Evolutionary conservation across 345 rosid genomes (phyloP), one percentile per base, ranked within the genome.

Genomic region (Citrus mangshanensis): DNA sequence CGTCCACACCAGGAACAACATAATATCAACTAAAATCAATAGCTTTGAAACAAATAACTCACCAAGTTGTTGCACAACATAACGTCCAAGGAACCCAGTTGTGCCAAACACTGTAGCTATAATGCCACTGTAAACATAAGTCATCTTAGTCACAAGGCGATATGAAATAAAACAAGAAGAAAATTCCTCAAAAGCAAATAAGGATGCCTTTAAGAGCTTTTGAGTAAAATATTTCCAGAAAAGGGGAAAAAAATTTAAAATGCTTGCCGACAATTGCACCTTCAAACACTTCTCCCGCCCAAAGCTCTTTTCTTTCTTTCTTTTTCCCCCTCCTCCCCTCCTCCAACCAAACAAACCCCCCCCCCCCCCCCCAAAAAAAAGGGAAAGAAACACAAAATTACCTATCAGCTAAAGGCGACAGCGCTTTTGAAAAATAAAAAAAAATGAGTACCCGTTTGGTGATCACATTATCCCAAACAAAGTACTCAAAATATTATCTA

Each of bases 11-110:
- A 16, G 6, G 49, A 73, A n/a, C 55, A 12, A 59, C 16, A 73
- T n/a, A 58, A 63, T 7, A 75, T 35, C 12, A 62, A 75, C 22
- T 70, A 35, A 46, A 40, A 75, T 60, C 40, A 63, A 28, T 30
- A 75, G 59, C 12, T 46, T 13, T 66, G 19, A 16, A 37, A 63
- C 32, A 56, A 4, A 38, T 25, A 72, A 89, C 92, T 90, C 82
- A 97, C 99, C 99, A 73, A 97, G 98, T 81, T 89, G 98, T 85
- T 94, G 99, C 78, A 97, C 99, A 79, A 97, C 87, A 91, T 97
- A 97, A 30, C 99, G 97, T 82, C 99, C 99, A 1, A 97, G 93
- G 84, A 97, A 97, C 61, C 99, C 99, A 13, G 99, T 97, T 65
- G 98, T 96, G 81, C 99, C 98, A 80, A 97, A 97, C 30, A 94